Evolutionary conservation across 2,329 filamentous ascomycete genomes (phyloP).

Genomic region (Aureobasidium pullulans): DNA sequence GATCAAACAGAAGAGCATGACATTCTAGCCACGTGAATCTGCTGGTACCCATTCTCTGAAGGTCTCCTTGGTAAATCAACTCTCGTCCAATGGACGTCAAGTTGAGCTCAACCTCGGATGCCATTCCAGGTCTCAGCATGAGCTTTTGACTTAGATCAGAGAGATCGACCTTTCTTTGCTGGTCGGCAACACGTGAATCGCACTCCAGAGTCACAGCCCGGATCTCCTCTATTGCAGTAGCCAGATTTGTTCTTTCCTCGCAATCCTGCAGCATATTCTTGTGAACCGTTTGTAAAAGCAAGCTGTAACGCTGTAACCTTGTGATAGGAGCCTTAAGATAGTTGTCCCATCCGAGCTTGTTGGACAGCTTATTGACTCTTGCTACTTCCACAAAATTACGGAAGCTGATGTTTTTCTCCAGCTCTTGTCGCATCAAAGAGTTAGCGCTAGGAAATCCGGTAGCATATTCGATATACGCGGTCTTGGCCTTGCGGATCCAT

Average conservation of each 20-base stretch:
- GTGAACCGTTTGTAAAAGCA: slow-evolving; percentile 74
- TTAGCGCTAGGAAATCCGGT: slow-evolving; percentile 77
- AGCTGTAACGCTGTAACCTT: slow-evolving; percentile 78
- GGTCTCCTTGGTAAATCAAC: slow-evolving; percentile 78
- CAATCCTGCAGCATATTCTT: slow-evolving; percentile 77
- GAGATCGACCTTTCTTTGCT: slow-evolving; percentile 82
- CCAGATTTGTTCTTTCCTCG: slow-evolving; percentile 81
- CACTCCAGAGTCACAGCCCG: slow-evolving; percentile 83
- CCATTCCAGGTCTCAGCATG: slow-evolving; percentile 78
- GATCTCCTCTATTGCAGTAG: slow-evolving; percentile 83
- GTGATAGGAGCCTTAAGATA: slow-evolving; percentile 92
- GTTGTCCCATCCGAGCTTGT: slow-evolving; percentile 85
- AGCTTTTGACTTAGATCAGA: slow-evolving; percentile 78
- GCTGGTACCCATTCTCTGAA: slow-evolving; percentile 81
- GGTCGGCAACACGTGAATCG: slow-evolving; percentile 85
- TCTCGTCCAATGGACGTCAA: slow-evolving; percentile 90
- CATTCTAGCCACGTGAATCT: slow-evolving; percentile 91
- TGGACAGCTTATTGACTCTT: slow-evolving; percentile 68
- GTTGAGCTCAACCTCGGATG: slow-evolving; percentile 73
- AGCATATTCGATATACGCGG: slow-evolving; percentile 87
- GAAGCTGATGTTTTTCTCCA: slow-evolving; percentile 79
- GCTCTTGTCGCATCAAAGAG: slow-evolving; percentile 75
- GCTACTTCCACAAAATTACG: slow-evolving; percentile 75
- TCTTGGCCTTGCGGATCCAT: slow-evolving; percentile 91
- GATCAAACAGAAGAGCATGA: slow-evolving; percentile 88